Conservation (phyloP, 176 grass and related monocot genomes). For the Paspalum notatum region DNA sequence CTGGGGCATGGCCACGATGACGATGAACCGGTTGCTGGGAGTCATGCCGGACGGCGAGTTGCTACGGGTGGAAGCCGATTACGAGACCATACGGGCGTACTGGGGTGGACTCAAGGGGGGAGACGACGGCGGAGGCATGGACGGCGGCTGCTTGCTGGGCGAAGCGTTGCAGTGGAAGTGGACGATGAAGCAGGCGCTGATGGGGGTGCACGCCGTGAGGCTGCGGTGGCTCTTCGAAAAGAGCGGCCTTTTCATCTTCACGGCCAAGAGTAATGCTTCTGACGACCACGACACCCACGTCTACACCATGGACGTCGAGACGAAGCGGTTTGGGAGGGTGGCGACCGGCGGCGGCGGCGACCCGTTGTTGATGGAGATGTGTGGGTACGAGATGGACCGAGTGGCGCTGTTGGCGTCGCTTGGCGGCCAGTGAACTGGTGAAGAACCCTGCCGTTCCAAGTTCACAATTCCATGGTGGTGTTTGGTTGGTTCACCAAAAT, state of each 20-base stretch:
- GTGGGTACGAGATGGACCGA: conserved; percentile 39
- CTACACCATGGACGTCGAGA: conserved; percentile 18
- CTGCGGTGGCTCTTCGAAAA: conserved; percentile 36
- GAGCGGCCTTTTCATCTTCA: conserved; percentile 34
- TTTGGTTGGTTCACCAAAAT: no score
- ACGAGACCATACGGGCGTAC: conserved; percentile 14
- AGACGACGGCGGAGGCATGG: background rate
- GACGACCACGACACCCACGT: background rate
- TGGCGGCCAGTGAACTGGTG: background rate
- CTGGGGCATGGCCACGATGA: background rate
- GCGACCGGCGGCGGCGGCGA: background rate
- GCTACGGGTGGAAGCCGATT: conserved; percentile 3
- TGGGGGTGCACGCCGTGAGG: conserved; percentile 3
- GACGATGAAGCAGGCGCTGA: background rate
- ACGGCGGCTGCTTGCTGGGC: background rate
- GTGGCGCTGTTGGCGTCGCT: conserved; percentile 25
- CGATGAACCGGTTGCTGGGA: background rate
- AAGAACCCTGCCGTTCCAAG: background rate
- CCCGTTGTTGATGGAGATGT: background rate
- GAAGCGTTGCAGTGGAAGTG: conserved; percentile 2
- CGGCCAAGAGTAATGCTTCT: background rate
- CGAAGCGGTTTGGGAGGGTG: background rate
- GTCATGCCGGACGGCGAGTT: conserved; percentile 22
- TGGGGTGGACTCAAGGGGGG: background rate
- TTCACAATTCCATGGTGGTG: background rate